Conservation (phyloP, 345 rosid genomes). For the Kandelia obovata region DNA sequence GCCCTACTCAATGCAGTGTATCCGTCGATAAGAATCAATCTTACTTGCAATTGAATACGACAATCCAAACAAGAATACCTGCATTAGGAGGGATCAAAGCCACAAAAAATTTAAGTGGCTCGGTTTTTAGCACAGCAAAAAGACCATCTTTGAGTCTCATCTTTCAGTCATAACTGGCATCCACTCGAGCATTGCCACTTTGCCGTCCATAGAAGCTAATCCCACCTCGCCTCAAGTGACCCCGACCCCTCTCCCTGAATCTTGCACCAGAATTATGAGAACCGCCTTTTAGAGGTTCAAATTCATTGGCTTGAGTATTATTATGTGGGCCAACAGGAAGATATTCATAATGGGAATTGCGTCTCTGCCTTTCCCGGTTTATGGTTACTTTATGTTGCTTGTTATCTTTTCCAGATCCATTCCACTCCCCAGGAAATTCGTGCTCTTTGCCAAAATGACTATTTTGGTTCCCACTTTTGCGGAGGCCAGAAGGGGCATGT, state of each 20-base stretch:
- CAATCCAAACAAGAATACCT: constrained; percentile 34
- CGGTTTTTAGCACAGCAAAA: constrained; percentile 4
- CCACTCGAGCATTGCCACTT: constrained; percentile 40
- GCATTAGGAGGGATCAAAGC: constrained; percentile 11
- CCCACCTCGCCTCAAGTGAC: constrained; percentile 56
- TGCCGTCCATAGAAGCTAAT: constrained; percentile 45
- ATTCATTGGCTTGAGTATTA: constrained; percentile 30
- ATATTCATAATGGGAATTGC: constrained; percentile 63
- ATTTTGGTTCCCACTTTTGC: constrained; percentile 53
- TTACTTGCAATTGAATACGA: constrained; percentile 18
- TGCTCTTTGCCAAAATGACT: constrained; percentile 50
- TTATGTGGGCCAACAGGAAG: constrained; percentile 53
- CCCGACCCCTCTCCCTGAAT: constrained; percentile 67
- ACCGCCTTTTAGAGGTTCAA: constrained; percentile 51
- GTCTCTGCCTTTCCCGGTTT: constrained; percentile 62
- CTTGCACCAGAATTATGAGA: constrained; percentile 47
- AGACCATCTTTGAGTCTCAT: constrained; percentile 21
- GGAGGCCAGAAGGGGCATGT: constrained; percentile 45
- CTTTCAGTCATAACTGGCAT: constrained; percentile 39
- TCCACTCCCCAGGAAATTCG: constrained; percentile 70
- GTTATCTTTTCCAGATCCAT: constrained; percentile 51
- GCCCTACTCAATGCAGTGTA: constrained; percentile 37
- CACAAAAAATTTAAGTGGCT: constrained; percentile 15
- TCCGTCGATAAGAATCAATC: constrained; percentile 17
- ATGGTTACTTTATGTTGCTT: constrained; percentile 43